These are phyloP conservation scores for Crucibulum laeve DNA, from an alignment of 768 basidiomycete genomes.

Conservation along the genomic window DNA sequence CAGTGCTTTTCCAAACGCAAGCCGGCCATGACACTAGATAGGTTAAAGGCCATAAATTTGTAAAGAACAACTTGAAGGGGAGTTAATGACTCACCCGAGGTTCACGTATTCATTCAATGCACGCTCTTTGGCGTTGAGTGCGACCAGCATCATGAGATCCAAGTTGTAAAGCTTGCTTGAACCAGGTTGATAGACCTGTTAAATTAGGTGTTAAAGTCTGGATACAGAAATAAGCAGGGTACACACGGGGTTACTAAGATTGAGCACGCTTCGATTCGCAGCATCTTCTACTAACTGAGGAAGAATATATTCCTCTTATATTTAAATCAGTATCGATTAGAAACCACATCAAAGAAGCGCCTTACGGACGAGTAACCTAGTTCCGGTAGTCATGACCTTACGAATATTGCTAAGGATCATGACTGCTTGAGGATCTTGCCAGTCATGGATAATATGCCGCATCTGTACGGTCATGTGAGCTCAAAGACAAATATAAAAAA, in stretches of 20 bases:
- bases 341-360: not conserved
- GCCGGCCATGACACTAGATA: not conserved
- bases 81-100: not conserved
- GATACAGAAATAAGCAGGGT: not conserved
- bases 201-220: not conserved
- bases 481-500: not conserved
- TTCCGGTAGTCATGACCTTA: not conserved
- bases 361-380: slow-evolving; percentile 1
- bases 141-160: slow-evolving; percentile 2
- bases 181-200: not conserved
- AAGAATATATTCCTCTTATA: slow-evolving; percentile 2
- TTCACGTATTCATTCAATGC: slow-evolving; percentile 1
- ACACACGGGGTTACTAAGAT: not conserved
- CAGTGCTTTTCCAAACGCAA: not conserved
- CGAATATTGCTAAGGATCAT: slow-evolving; percentile 1
- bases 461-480: not conserved
- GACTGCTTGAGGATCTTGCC: not conserved
- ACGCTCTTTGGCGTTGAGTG: slow-evolving; percentile 3
- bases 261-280: not conserved
- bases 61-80: too few species aligned
- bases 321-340: not conserved
- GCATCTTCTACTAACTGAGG: not conserved
- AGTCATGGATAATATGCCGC: slow-evolving; percentile 3
- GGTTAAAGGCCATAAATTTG: too few species aligned
- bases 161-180: not conserved